Evolutionary conservation across 2,329 filamentous ascomycete species (phyloP).

Genomic region (Gremmenia infestans): DNA sequence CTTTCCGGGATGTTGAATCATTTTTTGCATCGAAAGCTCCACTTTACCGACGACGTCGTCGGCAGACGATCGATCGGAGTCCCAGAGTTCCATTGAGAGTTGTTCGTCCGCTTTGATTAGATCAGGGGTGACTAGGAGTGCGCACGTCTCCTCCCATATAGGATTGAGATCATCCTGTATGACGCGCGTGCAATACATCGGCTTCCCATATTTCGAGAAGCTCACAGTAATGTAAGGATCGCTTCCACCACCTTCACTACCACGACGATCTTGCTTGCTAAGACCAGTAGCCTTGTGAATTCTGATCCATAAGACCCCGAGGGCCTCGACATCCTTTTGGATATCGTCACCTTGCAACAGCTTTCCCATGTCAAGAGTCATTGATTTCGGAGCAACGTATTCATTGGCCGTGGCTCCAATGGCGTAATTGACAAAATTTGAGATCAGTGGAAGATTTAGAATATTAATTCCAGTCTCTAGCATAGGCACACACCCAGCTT

Average conservation of each 20-base stretch:
- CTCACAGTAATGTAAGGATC: slow-evolving; percentile 94
- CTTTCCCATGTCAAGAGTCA: slow-evolving; percentile 86
- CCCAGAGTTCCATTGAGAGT: slow-evolving; percentile 91
- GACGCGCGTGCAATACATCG: slow-evolving; percentile 94
- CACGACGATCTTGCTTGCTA: slow-evolving; percentile 84
- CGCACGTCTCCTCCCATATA: slow-evolving; percentile 83
- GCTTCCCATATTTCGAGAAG: slow-evolving; percentile 95
- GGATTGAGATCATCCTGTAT: slow-evolving; percentile 94
- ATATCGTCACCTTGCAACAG: slow-evolving; percentile 89
- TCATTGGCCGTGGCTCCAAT: slow-evolving; percentile 71
- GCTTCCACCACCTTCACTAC: slow-evolving; percentile 79
- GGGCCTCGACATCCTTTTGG: slow-evolving; percentile 78
- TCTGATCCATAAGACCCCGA: slow-evolving; percentile 87
- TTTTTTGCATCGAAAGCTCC: slow-evolving; percentile 87
- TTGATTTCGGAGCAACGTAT: slow-evolving; percentile 91
- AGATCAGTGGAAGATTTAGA: slow-evolving; percentile 85
- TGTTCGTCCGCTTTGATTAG: slow-evolving; percentile 92
- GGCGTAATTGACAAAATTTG: slow-evolving; percentile 79
- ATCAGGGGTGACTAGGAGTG: slow-evolving; percentile 80
- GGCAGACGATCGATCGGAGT: slow-evolving; percentile 85
- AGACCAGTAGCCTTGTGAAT: slow-evolving; percentile 84
- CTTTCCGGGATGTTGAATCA: slow-evolving; percentile 88
- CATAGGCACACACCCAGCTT: slow-evolving; percentile 88
- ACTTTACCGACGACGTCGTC: slow-evolving; percentile 96
- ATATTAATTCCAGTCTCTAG: slow-evolving; percentile 87